A percentile compares a stretch with the other conserved stretches of the same genome.
Evolutionary conservation across 352 stramenopile species (phyloP).

Genomic region (Globisporangium middletonii): DNA sequence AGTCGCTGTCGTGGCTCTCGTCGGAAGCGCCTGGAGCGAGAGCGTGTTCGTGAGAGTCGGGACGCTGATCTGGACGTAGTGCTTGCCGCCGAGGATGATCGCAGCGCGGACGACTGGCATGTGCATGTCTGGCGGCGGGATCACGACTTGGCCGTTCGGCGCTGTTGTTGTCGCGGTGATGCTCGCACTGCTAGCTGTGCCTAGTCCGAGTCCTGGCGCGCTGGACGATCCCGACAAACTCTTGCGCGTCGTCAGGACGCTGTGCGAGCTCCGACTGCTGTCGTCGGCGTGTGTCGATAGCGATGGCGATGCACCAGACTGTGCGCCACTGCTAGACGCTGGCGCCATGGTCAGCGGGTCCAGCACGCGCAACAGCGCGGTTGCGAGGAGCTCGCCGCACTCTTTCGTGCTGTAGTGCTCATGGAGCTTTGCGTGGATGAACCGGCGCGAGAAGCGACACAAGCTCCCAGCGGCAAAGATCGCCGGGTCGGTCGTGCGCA

Average conservation of each 20-base stretch:
- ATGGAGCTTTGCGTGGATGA: slow-evolving; percentile 67
- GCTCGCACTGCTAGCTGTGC: not conserved
- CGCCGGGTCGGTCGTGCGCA: slow-evolving; percentile 78
- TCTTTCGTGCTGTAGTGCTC: slow-evolving; percentile 77
- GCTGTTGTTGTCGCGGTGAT: not conserved
- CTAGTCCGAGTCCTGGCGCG: not conserved
- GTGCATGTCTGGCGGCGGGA: slow-evolving; percentile 61
- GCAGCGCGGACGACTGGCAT: slow-evolving; percentile 49
- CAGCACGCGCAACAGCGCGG: slow-evolving; percentile 57
- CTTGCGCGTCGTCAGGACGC: slow-evolving; percentile 1
- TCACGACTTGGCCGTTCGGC: slow-evolving; percentile 21
- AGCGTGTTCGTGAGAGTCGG: slow-evolving; percentile 64
- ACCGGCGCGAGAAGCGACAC: slow-evolving; percentile 79
- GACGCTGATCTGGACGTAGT: slow-evolving; percentile 70
- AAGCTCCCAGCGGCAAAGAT: slow-evolving; percentile 69
- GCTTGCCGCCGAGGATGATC: slow-evolving; percentile 41
- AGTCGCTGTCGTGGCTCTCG: slow-evolving; percentile 23
- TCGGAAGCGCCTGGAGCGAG: slow-evolving; percentile 50
- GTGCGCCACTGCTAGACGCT: too few species aligned
- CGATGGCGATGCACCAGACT: too few species aligned
- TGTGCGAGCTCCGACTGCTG: not conserved
- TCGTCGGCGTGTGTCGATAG: not conserved
- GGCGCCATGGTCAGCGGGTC: slow-evolving; percentile 32
- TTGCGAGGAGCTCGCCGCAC: slow-evolving; percentile 62
- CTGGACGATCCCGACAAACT: slow-evolving; percentile 9